Base-by-base conservation (phyloP, 2,329 filamentous ascomycete genomes). In the Mycosphaerella sp. region DNA sequence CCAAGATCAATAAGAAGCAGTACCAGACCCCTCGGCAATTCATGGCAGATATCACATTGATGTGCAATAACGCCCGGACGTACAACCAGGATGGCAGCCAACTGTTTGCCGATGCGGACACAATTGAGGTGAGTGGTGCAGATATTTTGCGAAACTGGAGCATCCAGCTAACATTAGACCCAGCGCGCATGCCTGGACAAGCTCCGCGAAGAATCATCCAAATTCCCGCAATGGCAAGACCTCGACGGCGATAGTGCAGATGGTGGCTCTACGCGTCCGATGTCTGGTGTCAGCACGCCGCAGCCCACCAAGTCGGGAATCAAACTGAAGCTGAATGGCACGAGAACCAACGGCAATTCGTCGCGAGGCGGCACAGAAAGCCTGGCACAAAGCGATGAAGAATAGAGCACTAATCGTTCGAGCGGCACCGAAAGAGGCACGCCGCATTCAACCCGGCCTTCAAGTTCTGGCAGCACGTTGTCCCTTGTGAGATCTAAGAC, bases 81-180 rank as follows among this genome's bases (percentile, higher is more conserved):
- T 98, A 95, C 76, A 98, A 98, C 65, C 94, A 98, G 71, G 93
- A 97, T 66, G 87, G 85, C 52, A 96, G 90, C 70, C 76, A 94
- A 62, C 79, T 98, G 48, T 97, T 90, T 73, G 80, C 87, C 64
- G 93, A 98, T 75, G 91, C 91, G 44, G 90, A 90, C 69, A 77
- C 86, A 49, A 96, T 98, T 71, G 87, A 95, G 79, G 89, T 95
- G 75, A 75, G 83, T 73, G 37, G 13, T 9, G 18, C 27, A 41
- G n/a, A 5, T 17, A 1, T 27, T 40, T 18, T 42, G 53, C 49
- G 48, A 41, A 45, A n/a, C 4, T 28, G 3, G 8, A 30, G 35
- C 25, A 28, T 1, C 8, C 9, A 32, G 43, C 56, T 59, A 43
- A 57, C 25, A 10, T 36, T 2, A 50, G 55, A 39, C 30, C 44